A percentile compares a stretch with the other conserved stretches of the same genome.
Conservation (phyloP, 352 stramenopile genomes). For the Pythium grandisporangium region DNA sequence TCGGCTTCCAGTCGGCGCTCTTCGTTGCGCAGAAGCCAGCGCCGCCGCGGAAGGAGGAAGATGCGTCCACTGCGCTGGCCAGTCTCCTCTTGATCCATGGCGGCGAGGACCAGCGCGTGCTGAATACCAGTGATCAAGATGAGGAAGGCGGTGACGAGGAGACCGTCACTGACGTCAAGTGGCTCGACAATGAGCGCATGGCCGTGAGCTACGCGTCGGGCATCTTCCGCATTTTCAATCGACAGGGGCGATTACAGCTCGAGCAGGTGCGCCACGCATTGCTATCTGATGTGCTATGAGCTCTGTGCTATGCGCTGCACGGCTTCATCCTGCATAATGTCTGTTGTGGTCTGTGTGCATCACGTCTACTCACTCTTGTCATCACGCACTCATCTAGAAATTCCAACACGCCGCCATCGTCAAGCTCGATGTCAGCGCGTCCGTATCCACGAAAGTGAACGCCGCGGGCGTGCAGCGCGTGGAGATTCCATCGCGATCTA, state of each 20-base stretch:
- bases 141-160: constrained; percentile 41
- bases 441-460: constrained; percentile 7
- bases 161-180: constrained; percentile 51
- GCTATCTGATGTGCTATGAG: too few relatives aligned
- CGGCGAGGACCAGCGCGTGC: constrained; percentile 7
- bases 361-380: background rate
- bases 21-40: constrained; percentile 21
- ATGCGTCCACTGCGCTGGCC: constrained; percentile 3
- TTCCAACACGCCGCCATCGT: constrained; percentile 12
- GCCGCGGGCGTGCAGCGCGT: constrained; percentile 2
- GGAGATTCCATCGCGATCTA: background rate
- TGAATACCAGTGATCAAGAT: too few relatives aligned
- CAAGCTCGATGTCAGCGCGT: constrained; percentile 12
- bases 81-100: constrained; percentile 32
- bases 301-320: too few relatives aligned
- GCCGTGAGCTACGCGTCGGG: constrained; percentile 46
- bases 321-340: background rate
- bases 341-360: background rate
- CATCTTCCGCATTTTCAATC: constrained; percentile 47
- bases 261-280: constrained; percentile 23
- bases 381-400: constrained; percentile 4
- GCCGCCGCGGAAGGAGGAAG: background rate
- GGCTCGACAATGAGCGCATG: constrained; percentile 47
- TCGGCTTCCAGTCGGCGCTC: constrained; percentile 28
- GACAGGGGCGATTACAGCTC: constrained; percentile 36